Evolutionary conservation across 129 eudicot genomes (phyloP).

Genomic region (Tanacetum coccineum): DNA sequence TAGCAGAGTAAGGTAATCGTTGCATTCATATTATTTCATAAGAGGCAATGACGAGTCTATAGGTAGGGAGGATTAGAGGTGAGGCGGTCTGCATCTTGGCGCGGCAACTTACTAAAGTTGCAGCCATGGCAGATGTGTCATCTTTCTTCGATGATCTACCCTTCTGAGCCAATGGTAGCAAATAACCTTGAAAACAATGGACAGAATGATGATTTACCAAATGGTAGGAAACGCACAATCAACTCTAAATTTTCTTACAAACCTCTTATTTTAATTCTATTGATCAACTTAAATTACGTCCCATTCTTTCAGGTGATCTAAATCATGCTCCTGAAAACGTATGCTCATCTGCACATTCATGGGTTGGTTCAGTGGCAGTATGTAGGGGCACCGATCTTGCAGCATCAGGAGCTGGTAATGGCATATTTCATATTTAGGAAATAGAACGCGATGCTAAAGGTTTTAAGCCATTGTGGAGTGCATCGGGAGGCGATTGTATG

Average conservation of each 20-base stretch:
- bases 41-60: too few relatives aligned
- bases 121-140: too few relatives aligned
- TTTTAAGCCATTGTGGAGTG: constrained; percentile 60
- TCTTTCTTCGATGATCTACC: too few relatives aligned
- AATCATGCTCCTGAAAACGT: constrained; percentile 20
- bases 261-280: not conserved
- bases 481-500: too few relatives aligned
- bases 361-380: constrained; percentile 69
- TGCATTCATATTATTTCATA: too few relatives aligned
- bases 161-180: too few relatives aligned
- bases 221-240: constrained; percentile 55
- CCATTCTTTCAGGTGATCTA: constrained; percentile 34
- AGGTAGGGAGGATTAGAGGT: too few relatives aligned
- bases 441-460: constrained; percentile 72
- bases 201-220: constrained; percentile 35
- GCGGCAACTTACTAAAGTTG: too few relatives aligned
- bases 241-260: not conserved
- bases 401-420: constrained; percentile 5
- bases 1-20: too few relatives aligned
- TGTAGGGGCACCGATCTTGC: too few relatives aligned
- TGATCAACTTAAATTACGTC: not conserved
- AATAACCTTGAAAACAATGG: constrained; percentile 28
- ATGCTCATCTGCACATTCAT: constrained; percentile 53
- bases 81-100: too few relatives aligned
- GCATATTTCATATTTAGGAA: constrained; percentile 71